Percentiles rank a stretch among this genome's conserved stretches.
These are phyloP conservation scores for Lactarius sanguifluus DNA, from an alignment of 768 basidiomycete genomes.

Conservation along the genomic window DNA sequence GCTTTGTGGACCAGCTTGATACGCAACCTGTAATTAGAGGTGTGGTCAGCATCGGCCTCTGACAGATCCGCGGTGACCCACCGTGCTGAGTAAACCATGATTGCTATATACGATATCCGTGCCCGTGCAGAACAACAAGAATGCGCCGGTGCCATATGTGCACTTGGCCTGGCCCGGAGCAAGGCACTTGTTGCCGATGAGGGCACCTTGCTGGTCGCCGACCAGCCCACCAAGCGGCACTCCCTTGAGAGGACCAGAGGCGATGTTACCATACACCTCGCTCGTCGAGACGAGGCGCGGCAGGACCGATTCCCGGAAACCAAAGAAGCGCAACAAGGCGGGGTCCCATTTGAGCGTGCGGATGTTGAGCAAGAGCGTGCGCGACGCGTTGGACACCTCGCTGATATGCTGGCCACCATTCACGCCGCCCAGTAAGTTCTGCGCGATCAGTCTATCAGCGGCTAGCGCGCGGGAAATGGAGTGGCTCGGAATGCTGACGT, in stretches of 20 bases:
- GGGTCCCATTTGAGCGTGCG: slow-evolving; percentile 80
- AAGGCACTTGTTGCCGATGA: slow-evolving; percentile 96
- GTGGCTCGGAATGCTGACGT: slow-evolving; percentile 45
- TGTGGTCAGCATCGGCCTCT: neutral
- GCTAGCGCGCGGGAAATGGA: neutral
- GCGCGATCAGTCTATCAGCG: slow-evolving; percentile 17
- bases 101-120: slow-evolving; percentile 78
- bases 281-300: slow-evolving; percentile 89
- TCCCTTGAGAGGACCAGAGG: slow-evolving; percentile 63
- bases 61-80: slow-evolving; percentile 35
- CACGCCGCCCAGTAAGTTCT: slow-evolving; percentile 85
- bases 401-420: slow-evolving; percentile 73
- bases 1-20: slow-evolving; percentile 74
- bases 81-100: slow-evolving; percentile 89
- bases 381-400: slow-evolving; percentile 95
- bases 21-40: slow-evolving; percentile 62
- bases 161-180: slow-evolving; percentile 93
- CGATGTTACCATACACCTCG: slow-evolving; percentile 84
- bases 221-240: slow-evolving; percentile 89
- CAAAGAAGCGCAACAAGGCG: slow-evolving; percentile 84
- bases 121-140: slow-evolving; percentile 94
- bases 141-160: slow-evolving; percentile 97
- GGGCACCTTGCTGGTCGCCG: slow-evolving; percentile 97
- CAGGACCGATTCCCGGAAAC: slow-evolving; percentile 69
- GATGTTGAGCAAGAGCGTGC: slow-evolving; percentile 89